phyloP scores from a whole-genome alignment of 2,329 filamentous ascomycete genomes.

The Beauveria scarabaeidicola region DNA sequence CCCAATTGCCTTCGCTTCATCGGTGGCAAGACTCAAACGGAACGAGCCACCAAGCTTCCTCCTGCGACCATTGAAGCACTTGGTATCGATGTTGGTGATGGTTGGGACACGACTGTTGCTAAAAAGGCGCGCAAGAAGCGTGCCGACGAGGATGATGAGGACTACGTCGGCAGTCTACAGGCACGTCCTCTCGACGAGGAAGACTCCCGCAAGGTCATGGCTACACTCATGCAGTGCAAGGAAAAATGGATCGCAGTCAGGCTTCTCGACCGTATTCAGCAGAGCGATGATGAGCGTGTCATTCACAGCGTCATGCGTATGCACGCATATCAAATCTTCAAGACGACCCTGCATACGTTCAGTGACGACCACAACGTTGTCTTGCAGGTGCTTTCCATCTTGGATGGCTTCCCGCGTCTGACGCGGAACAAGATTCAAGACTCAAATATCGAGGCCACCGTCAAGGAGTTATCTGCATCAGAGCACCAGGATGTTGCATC shows the following conservation, averaged over 20 bases:
- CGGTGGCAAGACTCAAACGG: constrained; percentile 94
- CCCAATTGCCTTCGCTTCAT: constrained; percentile 93
- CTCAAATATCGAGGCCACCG: constrained; percentile 82
- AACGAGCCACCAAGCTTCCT: constrained; percentile 85
- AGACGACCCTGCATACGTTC: constrained; percentile 76
- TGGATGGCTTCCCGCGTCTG: constrained; percentile 79
- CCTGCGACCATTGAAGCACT: constrained; percentile 87
- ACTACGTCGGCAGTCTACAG: constrained; percentile 86
- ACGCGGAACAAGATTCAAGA: constrained; percentile 96
- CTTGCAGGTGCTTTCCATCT: constrained; percentile 79
- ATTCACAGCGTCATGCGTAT: constrained; percentile 85
- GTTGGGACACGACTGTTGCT: constrained; percentile 82
- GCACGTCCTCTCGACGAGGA: constrained; percentile 71
- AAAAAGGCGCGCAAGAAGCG: constrained; percentile 93
- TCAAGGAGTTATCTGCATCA: constrained; percentile 58
- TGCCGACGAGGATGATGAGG: constrained; percentile 82
- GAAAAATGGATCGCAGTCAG: constrained; percentile 99
- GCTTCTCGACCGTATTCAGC: constrained; percentile 78
- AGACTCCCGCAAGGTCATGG: constrained; percentile 90
- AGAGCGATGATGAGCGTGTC: constrained; percentile 77
- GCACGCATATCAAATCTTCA: constrained; percentile 94
- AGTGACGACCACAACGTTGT: constrained; percentile 84
- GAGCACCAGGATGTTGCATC: constrained; percentile 67
- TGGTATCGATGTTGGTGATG: constrained; percentile 85
- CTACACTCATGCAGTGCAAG: constrained; percentile 91